Percentiles rank a stretch among this genome's conserved stretches.
Conservation (phyloP, 2,329 filamentous ascomycete species). For the Dactylellina drechsleri region DNA sequence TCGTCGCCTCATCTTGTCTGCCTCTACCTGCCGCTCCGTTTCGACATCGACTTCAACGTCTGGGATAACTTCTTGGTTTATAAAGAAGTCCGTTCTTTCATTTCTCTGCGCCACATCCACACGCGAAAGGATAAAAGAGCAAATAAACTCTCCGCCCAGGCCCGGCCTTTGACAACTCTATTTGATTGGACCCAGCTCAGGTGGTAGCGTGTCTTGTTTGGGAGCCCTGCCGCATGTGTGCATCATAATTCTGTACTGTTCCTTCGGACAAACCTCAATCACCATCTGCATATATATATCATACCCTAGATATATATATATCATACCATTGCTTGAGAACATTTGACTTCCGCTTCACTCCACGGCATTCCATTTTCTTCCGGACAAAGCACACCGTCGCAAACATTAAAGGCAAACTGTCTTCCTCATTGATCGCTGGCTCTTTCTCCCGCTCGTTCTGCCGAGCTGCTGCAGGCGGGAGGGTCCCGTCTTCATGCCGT, state of each 20-base stretch:
- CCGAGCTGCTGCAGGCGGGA: conserved; percentile 51
- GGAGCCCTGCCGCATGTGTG: conserved; percentile 33
- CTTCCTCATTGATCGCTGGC: conserved; percentile 27
- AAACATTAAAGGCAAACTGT: conserved; percentile 41
- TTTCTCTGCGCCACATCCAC: neutral
- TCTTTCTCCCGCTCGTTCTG: conserved; percentile 53
- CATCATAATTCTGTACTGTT: conserved; percentile 39
- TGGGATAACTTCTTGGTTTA: neutral
- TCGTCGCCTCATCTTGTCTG: neutral
- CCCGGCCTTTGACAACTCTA: neutral
- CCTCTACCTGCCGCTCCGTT: neutral
- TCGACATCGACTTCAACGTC: neutral
- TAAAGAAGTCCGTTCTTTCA: neutral
- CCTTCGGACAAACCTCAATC: neutral
- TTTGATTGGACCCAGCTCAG: neutral
- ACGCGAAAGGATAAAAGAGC: too few species aligned
- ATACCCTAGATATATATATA: neutral
- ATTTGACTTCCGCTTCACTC: conserved; percentile 9
- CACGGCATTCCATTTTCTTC: neutral
- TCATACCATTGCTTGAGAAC: neutral
- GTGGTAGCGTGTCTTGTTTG: conserved; percentile 26
- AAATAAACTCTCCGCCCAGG: neutral
- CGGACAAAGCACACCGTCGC: conserved; percentile 13
- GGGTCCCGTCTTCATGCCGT: conserved; percentile 39
- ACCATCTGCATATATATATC: neutral